Percentiles rank a stretch among this genome's conserved stretches.
These are phyloP conservation scores for Ceratocystis ficicola DNA, from an alignment of 2,329 filamentous ascomycete genomes.

Conservation along the genomic window DNA sequence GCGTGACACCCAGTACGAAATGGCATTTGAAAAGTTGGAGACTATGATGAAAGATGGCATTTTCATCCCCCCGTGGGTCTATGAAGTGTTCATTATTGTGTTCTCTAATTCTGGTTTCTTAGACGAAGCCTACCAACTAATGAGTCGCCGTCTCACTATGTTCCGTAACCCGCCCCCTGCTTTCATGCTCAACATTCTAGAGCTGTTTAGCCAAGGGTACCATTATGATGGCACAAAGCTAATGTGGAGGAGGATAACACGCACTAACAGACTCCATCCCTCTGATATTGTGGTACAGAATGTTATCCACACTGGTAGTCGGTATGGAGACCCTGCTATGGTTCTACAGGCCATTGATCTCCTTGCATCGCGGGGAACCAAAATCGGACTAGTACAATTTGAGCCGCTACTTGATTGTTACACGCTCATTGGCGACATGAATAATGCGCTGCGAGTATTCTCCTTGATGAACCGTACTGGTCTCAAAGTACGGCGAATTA, in stretches of 20 bases:
- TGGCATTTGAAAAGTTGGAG: slow-evolving; percentile 60
- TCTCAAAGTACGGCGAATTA: slow-evolving; percentile 43
- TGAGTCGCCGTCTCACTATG: slow-evolving; percentile 30
- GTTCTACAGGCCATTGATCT: slow-evolving; percentile 59
- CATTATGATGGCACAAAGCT: slow-evolving; percentile 54
- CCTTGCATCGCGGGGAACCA: slow-evolving; percentile 45
- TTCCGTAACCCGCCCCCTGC: slow-evolving; percentile 35
- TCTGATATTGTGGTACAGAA: slow-evolving; percentile 54
- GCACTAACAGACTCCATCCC: slow-evolving; percentile 30
- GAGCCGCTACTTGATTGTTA: slow-evolving; percentile 67
- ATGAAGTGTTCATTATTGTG: slow-evolving; percentile 62
- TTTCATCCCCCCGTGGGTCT: slow-evolving; percentile 57
- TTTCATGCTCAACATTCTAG: slow-evolving; percentile 62
- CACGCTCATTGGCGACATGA: slow-evolving; percentile 45
- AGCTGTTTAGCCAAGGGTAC: slow-evolving; percentile 52
- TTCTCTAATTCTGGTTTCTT: slow-evolving; percentile 61
- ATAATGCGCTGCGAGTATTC: slow-evolving; percentile 55
- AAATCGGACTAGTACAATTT: slow-evolving; percentile 58
- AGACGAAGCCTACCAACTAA: slow-evolving; percentile 60
- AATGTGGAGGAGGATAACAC: slow-evolving; percentile 58
- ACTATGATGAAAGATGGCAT: slow-evolving; percentile 48
- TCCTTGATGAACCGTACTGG: slow-evolving; percentile 60
- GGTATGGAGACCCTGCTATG: slow-evolving; percentile 53
- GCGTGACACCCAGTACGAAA: slow-evolving; percentile 70
- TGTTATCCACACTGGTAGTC: slow-evolving; percentile 59